phyloP scores from a whole-genome alignment of 768 basidiomycete genomes.

The Boletus speciosus region DNA sequence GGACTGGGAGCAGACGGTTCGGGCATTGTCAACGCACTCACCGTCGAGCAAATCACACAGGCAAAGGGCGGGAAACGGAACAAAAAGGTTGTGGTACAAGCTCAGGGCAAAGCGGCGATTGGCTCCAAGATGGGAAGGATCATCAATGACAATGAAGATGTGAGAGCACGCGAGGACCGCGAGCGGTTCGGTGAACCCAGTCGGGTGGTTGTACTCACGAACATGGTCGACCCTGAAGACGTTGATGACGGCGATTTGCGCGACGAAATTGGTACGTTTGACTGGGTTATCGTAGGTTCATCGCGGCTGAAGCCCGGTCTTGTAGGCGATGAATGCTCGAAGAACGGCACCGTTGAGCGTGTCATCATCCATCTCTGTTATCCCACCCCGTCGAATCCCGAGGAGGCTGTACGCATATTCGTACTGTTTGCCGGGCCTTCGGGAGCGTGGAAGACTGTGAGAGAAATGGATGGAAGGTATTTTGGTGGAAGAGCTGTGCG shows the following conservation, averaged over 20 bases:
- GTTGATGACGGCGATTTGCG: slow-evolving; percentile 79
- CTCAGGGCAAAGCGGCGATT: slow-evolving; percentile 37
- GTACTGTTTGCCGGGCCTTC: slow-evolving; percentile 87
- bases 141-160: slow-evolving; percentile 86
- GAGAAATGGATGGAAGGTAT: slow-evolving; percentile 88
- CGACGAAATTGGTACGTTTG: slow-evolving; percentile 76
- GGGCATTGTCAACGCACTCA: slow-evolving; percentile 87
- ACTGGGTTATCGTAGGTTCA: neutral
- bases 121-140: slow-evolving; percentile 82
- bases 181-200: slow-evolving; percentile 87
- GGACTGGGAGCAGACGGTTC: slow-evolving; percentile 81
- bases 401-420: slow-evolving; percentile 90
- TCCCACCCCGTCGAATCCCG: slow-evolving; percentile 59
- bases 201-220: slow-evolving; percentile 84
- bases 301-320: neutral
- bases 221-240: slow-evolving; percentile 85
- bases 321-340: slow-evolving; percentile 84
- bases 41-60: slow-evolving; percentile 61
- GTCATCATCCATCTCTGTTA: slow-evolving; percentile 79
- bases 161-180: slow-evolving; percentile 69
- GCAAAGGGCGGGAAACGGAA: slow-evolving; percentile 36
- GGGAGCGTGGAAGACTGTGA: slow-evolving; percentile 94
- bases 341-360: slow-evolving; percentile 88
- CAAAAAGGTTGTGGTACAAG: slow-evolving; percentile 35
- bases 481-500: slow-evolving; percentile 85